Evolutionary conservation across 257 asterid species (phyloP), one percentile per base, ranked within the genome.

Genomic region (Avicennia marina): DNA sequence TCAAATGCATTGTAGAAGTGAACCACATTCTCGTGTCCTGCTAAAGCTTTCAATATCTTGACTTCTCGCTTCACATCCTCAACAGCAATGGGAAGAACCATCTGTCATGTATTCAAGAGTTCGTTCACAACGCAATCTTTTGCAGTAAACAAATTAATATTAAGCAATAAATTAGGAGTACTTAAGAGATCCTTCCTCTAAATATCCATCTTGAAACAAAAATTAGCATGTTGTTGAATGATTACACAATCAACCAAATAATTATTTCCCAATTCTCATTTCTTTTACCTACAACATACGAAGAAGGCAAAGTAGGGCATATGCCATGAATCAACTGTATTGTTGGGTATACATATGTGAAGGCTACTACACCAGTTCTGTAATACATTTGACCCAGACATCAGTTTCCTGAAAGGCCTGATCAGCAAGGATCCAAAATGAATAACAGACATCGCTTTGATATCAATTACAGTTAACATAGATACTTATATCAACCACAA

Each of bases 31-130:
- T 85, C 96, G 24, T 90, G 98, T 56, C 98, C 98, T 40, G 89
- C 76, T 73, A 90, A 79, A 49, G 96, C 98, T 74, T 74, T 82
- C 75, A 90, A 75, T 79, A 90, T 87, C 81, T 81, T 87, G 60
- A 90, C 98, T 76, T 90, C 98, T 44, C 98, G 74, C 76, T 82
- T 87, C 64, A 90, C 98, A 79, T 87, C 98, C 73, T 85, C 98
- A 48, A 85, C 95, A 36, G 98, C 95, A 60, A 87, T 81, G 6
- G 96, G 95, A 74, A 87, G 91, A 74, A 83, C 72, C 96, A 90
- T 90, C 98, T 90, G 75, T 63, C 60, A 68, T 15, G 58, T 29
- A 64, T 58, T 53, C 45, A 69, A 22, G 41, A 52, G 32, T 20
- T 51, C 18, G 54, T 72, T 44, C 65, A 52, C 38, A 31, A 16